phyloP scores from a whole-genome alignment of 2,329 filamentous ascomycete genomes.

The Metarhizium humberi region DNA sequence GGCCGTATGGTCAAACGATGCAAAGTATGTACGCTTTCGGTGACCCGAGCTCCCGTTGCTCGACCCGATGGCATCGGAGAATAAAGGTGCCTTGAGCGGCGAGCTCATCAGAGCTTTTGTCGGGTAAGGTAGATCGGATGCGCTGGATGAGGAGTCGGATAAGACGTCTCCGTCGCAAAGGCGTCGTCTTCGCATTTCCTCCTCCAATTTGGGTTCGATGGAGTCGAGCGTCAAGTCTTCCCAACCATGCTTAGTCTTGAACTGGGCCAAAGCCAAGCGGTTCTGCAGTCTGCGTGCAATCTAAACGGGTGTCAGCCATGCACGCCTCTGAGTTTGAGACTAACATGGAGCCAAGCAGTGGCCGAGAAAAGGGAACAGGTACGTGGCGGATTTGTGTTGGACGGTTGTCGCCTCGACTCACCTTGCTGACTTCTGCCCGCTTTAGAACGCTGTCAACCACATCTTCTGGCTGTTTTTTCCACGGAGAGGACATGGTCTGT shows the following conservation, averaged over 20 bases:
- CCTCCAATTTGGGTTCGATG: constrained; percentile 76
- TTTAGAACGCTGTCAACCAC: constrained; percentile 62
- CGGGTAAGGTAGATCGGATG: constrained; percentile 68
- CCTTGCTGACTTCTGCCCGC: constrained; percentile 67
- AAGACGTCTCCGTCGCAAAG: constrained; percentile 62
- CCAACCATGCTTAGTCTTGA: constrained; percentile 95
- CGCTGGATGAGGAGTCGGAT: constrained; percentile 79
- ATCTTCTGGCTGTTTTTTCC: constrained; percentile 54
- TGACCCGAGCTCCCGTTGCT: constrained; percentile 58
- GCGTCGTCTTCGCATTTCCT: constrained; percentile 67
- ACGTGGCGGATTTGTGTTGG: background rate
- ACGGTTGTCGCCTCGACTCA: constrained; percentile 27
- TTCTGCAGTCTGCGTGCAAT: constrained; percentile 90
- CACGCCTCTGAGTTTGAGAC: background rate
- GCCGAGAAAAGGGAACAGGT: background rate
- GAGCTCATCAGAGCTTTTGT: constrained; percentile 68
- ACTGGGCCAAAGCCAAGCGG: constrained; percentile 87
- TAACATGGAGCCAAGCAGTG: background rate
- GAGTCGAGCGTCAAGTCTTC: constrained; percentile 79
- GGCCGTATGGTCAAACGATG: constrained; percentile 44
- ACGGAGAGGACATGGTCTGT: constrained; percentile 46
- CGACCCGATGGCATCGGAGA: constrained; percentile 72
- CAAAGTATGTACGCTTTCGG: constrained; percentile 54
- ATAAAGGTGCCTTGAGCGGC: constrained; percentile 71
- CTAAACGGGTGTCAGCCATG: constrained; percentile 35